Evolutionary conservation across 2,329 filamentous ascomycete species (phyloP).

Genomic region (Colletotrichum orbiculare): DNA sequence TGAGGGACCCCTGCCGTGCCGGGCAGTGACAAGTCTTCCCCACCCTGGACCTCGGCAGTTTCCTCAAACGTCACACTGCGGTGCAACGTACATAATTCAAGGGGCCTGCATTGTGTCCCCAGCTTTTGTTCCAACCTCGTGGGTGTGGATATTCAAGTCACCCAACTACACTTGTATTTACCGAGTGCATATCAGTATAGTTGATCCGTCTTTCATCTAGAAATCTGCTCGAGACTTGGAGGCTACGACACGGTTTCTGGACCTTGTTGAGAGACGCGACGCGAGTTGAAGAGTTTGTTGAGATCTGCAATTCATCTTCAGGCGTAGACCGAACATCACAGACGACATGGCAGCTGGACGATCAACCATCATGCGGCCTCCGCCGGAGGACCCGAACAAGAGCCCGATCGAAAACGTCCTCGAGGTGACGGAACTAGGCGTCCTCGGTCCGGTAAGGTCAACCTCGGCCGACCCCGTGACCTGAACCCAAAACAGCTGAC

Average conservation of each 20-base stretch:
- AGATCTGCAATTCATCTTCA: too few species aligned
- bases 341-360: slow-evolving; percentile 39
- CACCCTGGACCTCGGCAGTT: slow-evolving; percentile 35
- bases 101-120: neutral
- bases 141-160: too few species aligned
- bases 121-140: too few species aligned
- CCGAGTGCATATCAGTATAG: too few species aligned
- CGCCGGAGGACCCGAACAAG: slow-evolving; percentile 76
- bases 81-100: slow-evolving; percentile 22
- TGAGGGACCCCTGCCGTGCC: neutral
- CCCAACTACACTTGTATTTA: too few species aligned
- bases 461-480: neutral
- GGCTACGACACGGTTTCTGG: too few species aligned
- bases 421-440: slow-evolving; percentile 82
- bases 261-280: neutral
- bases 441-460: slow-evolving; percentile 75
- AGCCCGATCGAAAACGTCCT: slow-evolving; percentile 90
- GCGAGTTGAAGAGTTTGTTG: too few species aligned
- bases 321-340: neutral
- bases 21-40: slow-evolving; percentile 12
- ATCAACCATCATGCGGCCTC: slow-evolving; percentile 78
- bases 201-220: too few species aligned
- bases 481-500: neutral
- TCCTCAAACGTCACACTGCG: slow-evolving; percentile 4
- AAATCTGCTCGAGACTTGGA: too few species aligned